phyloP scores from a whole-genome alignment of 352 stramenopile genomes.

The Pythium aquatile region DNA sequence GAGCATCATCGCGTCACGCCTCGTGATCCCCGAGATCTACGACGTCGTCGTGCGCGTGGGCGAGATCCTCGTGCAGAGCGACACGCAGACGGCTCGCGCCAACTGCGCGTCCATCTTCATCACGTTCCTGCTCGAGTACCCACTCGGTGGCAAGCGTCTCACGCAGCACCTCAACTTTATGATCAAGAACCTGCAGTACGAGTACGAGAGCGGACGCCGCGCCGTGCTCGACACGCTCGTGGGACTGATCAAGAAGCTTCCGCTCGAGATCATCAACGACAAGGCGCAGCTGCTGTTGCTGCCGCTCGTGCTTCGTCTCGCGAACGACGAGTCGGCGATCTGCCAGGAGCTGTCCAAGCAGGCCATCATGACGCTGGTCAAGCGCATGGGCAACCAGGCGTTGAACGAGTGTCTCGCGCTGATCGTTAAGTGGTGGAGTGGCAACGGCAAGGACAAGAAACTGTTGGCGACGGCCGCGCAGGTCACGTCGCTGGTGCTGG shows the following conservation, averaged over 20 bases:
- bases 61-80: slow-evolving; percentile 93
- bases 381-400: slow-evolving; percentile 88
- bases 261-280: slow-evolving; percentile 89
- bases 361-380: slow-evolving; percentile 84
- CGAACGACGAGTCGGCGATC: slow-evolving; percentile 92
- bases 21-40: slow-evolving; percentile 95
- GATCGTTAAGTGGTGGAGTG: slow-evolving; percentile 83
- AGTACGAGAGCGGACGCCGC: slow-evolving; percentile 92
- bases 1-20: slow-evolving; percentile 87
- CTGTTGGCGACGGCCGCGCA: slow-evolving; percentile 70
- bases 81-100: slow-evolving; percentile 81
- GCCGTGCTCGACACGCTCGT: slow-evolving; percentile 89
- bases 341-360: slow-evolving; percentile 85
- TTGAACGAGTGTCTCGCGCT: slow-evolving; percentile 90
- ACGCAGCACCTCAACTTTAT: slow-evolving; percentile 94
- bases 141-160: slow-evolving; percentile 91
- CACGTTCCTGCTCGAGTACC: slow-evolving; percentile 95
- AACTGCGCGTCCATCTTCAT: slow-evolving; percentile 82
- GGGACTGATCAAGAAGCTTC: slow-evolving; percentile 91
- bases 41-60: slow-evolving; percentile 95
- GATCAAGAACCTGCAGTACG: slow-evolving; percentile 95
- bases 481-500: slow-evolving; percentile 69
- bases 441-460: slow-evolving; percentile 49
- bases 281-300: slow-evolving; percentile 94
- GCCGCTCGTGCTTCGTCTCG: slow-evolving; percentile 94